Percentiles rank a stretch among this genome's conserved stretches.
Evolutionary conservation across 768 basidiomycete species (phyloP).

Genomic region (Mycena galopus): DNA sequence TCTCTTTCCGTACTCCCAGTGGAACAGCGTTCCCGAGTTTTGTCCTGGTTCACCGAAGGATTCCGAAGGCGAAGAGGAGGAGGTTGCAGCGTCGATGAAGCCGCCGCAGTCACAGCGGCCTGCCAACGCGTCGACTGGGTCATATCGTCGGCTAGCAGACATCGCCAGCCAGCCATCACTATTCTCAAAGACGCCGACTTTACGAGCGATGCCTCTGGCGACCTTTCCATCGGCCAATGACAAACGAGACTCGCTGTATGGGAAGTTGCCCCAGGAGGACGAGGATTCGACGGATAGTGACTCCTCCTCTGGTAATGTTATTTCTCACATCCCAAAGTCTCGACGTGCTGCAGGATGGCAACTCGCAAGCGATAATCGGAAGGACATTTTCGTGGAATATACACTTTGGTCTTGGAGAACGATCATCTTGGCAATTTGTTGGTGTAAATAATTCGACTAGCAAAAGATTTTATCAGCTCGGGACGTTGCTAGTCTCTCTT

Average conservation of each 20-base stretch:
- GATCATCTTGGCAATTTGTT: no score
- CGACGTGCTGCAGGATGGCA: constrained; percentile 64
- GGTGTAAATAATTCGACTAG: no score
- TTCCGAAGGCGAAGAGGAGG: constrained; percentile 55
- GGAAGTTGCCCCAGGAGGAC: constrained; percentile 45
- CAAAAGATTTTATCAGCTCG: no score
- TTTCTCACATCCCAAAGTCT: constrained; percentile 73
- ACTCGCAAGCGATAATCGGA: background rate
- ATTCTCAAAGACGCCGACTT: constrained; percentile 46
- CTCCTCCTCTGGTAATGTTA: constrained; percentile 48
- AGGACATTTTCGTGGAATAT: no score
- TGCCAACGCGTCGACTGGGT: constrained; percentile 30
- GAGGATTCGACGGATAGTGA: constrained; percentile 56
- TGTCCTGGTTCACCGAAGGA: constrained; percentile 47
- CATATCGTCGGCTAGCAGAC: constrained; percentile 66
- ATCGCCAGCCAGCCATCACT: constrained; percentile 59
- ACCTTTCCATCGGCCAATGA: constrained; percentile 43
- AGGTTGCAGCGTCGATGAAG: constrained; percentile 44
- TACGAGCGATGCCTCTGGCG: constrained; percentile 42
- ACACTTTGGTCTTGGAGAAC: no score
- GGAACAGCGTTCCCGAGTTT: constrained; percentile 40
- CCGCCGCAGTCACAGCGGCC: constrained; percentile 33
- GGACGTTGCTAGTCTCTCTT: no score
- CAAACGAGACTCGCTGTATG: constrained; percentile 54
- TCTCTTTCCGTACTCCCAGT: constrained; percentile 68